Evolutionary conservation across 495 filamentous ascomycete species (phyloP).

Genomic region (Chlorociboria aeruginascens): DNA sequence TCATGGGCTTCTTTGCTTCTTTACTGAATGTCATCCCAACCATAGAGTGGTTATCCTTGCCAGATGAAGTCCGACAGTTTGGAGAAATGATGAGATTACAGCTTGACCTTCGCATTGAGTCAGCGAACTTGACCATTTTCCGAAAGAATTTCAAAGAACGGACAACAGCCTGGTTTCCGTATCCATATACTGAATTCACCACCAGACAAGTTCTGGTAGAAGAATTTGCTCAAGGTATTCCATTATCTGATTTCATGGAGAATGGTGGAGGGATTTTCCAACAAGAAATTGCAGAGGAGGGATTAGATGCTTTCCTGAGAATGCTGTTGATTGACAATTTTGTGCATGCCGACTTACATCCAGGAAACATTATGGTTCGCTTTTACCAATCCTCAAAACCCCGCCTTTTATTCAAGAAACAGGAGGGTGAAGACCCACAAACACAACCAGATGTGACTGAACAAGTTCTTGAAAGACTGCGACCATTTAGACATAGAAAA

Average conservation of each 20-base stretch:
- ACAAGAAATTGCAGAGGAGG: slow-evolving; percentile 87
- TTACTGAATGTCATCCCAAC: slow-evolving; percentile 81
- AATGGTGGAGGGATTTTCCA: slow-evolving; percentile 90
- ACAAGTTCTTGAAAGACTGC: slow-evolving; percentile 64
- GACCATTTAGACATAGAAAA: slow-evolving; percentile 53
- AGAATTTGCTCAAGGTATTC: slow-evolving; percentile 91
- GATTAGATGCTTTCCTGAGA: slow-evolving; percentile 91
- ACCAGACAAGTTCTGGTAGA: slow-evolving; percentile 89
- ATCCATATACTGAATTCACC: slow-evolving; percentile 81
- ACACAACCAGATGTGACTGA: slow-evolving; percentile 73
- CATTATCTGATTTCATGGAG: slow-evolving; percentile 76
- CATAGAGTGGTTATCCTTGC: slow-evolving; percentile 94
- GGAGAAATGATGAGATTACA: slow-evolving; percentile 98
- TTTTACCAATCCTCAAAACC: slow-evolving; percentile 81
- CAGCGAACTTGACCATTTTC: slow-evolving; percentile 79
- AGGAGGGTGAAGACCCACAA: slow-evolving; percentile 37
- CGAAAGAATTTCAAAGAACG: slow-evolving; percentile 82
- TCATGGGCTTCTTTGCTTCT: slow-evolving; percentile 88
- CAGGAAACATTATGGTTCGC: slow-evolving; percentile 99
- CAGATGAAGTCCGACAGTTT: slow-evolving; percentile 88
- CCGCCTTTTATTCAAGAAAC: slow-evolving; percentile 38
- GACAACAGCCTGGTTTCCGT: slow-evolving; percentile 91
- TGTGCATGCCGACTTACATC: slow-evolving; percentile 95
- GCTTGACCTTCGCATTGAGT: slow-evolving; percentile 89
- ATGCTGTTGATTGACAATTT: slow-evolving; percentile 99